These are phyloP conservation scores for Cenchrus fungigraminus DNA, from an alignment of 176 grass and related monocot genomes.

Conservation along the genomic window DNA sequence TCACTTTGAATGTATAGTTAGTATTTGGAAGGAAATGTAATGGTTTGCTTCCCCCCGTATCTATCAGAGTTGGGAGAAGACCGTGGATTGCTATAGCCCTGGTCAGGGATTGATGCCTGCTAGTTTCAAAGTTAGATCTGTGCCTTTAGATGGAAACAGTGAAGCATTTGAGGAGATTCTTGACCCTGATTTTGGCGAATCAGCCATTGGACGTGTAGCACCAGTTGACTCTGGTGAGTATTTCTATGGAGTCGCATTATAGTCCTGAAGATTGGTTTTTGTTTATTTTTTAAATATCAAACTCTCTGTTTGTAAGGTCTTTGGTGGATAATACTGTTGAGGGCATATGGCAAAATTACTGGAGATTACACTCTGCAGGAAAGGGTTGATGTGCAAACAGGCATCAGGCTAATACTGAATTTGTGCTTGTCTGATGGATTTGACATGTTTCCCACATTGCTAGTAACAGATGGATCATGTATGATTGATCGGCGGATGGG, in stretches of 20 bases:
- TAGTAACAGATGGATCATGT: constrained; percentile 97
- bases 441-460: constrained; percentile 93
- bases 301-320: constrained; percentile 60
- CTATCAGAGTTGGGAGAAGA: constrained; percentile 94
- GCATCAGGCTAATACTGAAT: constrained; percentile 88
- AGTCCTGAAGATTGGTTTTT: constrained; percentile 3
- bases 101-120: constrained; percentile 95
- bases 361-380: constrained; percentile 90
- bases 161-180: constrained; percentile 97
- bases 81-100: constrained; percentile 95
- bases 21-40: constrained; percentile 25
- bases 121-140: constrained; percentile 96
- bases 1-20: constrained; percentile 7
- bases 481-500: constrained; percentile 99
- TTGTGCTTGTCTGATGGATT: constrained; percentile 97
- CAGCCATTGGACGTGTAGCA: constrained; percentile 95
- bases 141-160: constrained; percentile 93
- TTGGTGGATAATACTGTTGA: constrained; percentile 96
- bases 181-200: constrained; percentile 95
- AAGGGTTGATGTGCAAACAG: constrained; percentile 94
- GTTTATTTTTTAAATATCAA: constrained; percentile 24
- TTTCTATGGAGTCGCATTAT: not conserved
- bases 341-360: constrained; percentile 96
- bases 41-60: not conserved
- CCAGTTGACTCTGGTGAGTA: constrained; percentile 95